A percentile compares a stretch with the other conserved stretches of the same genome.
Conservation (phyloP, 345 rosid species). For the Euclidium syriacum region DNA sequence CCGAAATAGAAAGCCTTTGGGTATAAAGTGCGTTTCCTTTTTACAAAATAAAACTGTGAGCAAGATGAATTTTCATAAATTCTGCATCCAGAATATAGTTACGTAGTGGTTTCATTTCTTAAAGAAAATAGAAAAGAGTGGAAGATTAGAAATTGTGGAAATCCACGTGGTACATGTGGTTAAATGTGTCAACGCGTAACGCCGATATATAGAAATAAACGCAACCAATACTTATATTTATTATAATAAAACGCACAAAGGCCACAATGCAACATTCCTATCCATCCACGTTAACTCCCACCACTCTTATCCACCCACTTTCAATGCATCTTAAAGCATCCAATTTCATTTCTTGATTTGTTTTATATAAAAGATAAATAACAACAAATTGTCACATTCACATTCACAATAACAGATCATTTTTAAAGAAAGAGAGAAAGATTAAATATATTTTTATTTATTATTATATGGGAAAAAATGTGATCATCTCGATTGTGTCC, state of each 20-base stretch:
- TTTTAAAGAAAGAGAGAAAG: too few relatives aligned
- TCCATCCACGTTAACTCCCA: slow-evolving; percentile 31
- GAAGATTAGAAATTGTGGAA: background rate
- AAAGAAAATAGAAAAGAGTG: background rate
- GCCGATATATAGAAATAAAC: background rate
- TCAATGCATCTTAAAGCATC: slow-evolving; percentile 4
- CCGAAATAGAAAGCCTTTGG: too few relatives aligned
- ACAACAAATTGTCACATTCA: slow-evolving; percentile 3
- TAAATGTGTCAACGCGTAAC: slow-evolving; percentile 24
- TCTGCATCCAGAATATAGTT: too few relatives aligned
- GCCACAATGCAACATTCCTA: slow-evolving; percentile 22
- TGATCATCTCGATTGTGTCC: slow-evolving; percentile 12
- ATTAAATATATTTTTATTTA: slow-evolving; percentile 2
- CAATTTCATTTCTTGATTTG: background rate
- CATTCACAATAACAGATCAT: background rate
- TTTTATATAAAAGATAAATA: background rate
- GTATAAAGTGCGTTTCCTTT: background rate
- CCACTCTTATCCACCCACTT: slow-evolving; percentile 29
- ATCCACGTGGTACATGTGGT: slow-evolving; percentile 29
- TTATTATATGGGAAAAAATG: background rate
- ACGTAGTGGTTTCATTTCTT: too few relatives aligned
- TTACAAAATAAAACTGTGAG: background rate
- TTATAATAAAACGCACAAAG: background rate
- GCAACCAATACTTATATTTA: background rate
- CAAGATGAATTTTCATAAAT: background rate